These are phyloP conservation scores for Zymoseptoria ardabiliae DNA, from an alignment of 2,329 filamentous ascomycete genomes.

Conservation along the genomic window DNA sequence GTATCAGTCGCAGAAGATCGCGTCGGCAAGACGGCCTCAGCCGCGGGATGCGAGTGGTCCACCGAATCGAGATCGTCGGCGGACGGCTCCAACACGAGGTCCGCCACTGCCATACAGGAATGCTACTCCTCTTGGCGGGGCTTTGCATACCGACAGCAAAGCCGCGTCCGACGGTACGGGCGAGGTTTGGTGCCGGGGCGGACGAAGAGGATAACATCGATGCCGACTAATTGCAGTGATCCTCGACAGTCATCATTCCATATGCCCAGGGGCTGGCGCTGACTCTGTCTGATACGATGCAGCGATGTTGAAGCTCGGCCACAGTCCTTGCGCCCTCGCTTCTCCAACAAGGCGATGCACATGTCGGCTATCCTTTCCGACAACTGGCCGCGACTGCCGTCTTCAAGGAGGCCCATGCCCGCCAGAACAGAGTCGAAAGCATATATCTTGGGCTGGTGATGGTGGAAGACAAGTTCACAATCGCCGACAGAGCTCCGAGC, in stretches of 20 bases:
- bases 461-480: no score
- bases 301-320: no score
- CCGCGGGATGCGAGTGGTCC: neutral
- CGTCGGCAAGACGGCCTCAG: neutral
- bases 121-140: neutral
- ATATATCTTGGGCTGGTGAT: neutral
- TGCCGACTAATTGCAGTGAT: neutral
- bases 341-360: neutral
- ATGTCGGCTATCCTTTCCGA: neutral
- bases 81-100: neutral
- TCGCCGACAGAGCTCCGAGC: slow-evolving; percentile 19
- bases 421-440: no score
- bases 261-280: no score
- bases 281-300: no score
- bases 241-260: no score
- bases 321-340: no score
- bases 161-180: no score
- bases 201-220: neutral
- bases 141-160: neutral
- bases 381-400: no score
- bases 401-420: no score
- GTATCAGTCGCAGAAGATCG: neutral
- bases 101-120: neutral
- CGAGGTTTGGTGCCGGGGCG: neutral
- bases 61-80: neutral